Base-by-base conservation (phyloP, 768 basidiomycete genomes). In the Podaxis sp. region DNA sequence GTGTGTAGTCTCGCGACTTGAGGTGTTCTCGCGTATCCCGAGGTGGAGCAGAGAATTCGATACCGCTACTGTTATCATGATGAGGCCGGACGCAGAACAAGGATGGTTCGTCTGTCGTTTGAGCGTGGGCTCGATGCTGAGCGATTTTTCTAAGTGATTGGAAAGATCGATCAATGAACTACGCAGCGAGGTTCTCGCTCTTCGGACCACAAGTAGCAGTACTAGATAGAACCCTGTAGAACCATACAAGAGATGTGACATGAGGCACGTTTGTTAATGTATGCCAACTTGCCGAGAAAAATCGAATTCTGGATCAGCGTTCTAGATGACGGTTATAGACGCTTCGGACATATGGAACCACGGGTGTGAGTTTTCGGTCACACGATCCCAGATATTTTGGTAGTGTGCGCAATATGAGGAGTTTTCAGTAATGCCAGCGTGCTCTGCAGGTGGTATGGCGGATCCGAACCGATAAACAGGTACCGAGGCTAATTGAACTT, bases 301-400 rank as follows among this genome's bases (percentile, higher is more conserved):
- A 55, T 28, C 52, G 37, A 37, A 37, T 37, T 15, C 30, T 54
- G 40, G 20, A 62, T 62, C 60, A 62, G 20, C 46, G 57, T 37
- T 51, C 48, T 40, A 37, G 48, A 40, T 51, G 49, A 40, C 41
- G 30, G 53, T 46, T 26, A 2, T 30, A 37, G 20, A 28, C 17
- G 26, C 33, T 36, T 20, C 30, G 60, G 28, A 7, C 51, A 54
- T 38, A 11, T 59, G 41, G 52, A 62, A 56, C 24, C 44, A 22
- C 12, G 13, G 20, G 53, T 38, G 50, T 60, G 58, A 49, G 24
- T 48, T 24, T 17, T 30, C 7, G 41, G 53, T 62, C 60, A 62
- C 60, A 62, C 60, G 60, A 62, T 60, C 60, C 33, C 60, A 17
- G 20, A 28, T 54, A 49, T 62, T 59, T 59, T 62, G 60, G 60